Base-by-base conservation (phyloP, 2,329 filamentous ascomycete species). In the Colletotrichum noveboracense region DNA sequence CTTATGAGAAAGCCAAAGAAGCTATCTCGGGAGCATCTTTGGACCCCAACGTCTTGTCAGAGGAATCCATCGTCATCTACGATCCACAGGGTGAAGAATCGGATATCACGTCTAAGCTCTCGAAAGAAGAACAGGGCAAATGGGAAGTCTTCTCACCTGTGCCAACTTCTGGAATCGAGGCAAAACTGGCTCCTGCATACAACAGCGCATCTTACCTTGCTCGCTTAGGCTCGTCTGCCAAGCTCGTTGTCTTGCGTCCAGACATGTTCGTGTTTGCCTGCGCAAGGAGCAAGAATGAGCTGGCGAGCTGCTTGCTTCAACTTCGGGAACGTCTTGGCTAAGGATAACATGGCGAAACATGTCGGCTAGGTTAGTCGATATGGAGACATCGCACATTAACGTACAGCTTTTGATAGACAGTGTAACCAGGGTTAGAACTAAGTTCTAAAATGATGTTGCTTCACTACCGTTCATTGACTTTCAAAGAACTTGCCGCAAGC, bases 91-190 rank as follows among this genome's bases (percentile, higher is more conserved):
- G 7, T 12, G 55, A 3, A 58, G 55, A 58, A 4, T 26, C 2
- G 24, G 0, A 28, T 1, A 26, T 1, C 1, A 16, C 7, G 5
- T 4, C 1, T 2, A 10, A 58, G 14, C 55, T 58, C 13, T 58
- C 55, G 26, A 18, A 18, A 26, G 52, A 26, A 26, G 55, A 58
- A 58, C 55, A 58, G 55, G 10, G 26, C 55, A 3, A 58, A 1
- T 18, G 24, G 55, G 55, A 58, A 5, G 0, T 58, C 21, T 58
- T 58, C 55, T 58, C 55, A 0, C 55, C 55, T 16, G 55, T 18
- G 0, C 55, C 55, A 18, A 26, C 24, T 28, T 18, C 55, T 10
- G 55, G 1, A 26, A 0, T 58, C 4, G 55, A 58, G 55, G 10
- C 6, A 26, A 2, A 24, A 1, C 14, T 24, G 55, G 55, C 55